Base-by-base conservation (phyloP, 73 alveolate genomes). In the Paraurostyla sp. region DNA sequence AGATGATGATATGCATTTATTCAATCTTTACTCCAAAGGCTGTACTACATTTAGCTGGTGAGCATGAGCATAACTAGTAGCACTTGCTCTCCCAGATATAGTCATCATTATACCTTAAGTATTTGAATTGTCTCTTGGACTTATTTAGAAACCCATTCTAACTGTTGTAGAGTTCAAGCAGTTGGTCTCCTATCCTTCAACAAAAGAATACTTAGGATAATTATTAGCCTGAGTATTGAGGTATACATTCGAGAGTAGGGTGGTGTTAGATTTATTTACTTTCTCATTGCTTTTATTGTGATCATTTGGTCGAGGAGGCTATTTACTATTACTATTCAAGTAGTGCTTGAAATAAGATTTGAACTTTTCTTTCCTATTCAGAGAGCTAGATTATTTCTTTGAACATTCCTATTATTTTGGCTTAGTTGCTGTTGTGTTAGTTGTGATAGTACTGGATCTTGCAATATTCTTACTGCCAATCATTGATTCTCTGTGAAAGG, bases 331-430 rank as follows among this genome's bases (percentile, higher is more conserved):
- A 30, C 82, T 65, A 38, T 65, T 65, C 18, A 65, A 36, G 23
- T 65, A 65, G 38, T 65, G 82, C 58, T 65, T 65, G 42, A 65
- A 65, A 38, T 65, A 65, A 33, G 82, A 65, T 40, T 65, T 65
- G 41, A 65, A 65, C 23, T 65, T 65, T 18, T 65, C 82, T 22
- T 65, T 65, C 41, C 38, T 32, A 40, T 65, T 65, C 33, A 11
- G 7, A 1, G 82, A 59, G 32, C 51, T 27, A 7, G 43, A 3
- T 30, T 59, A 11, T n/a, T 59, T n/a, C n/a, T n/a, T n/a, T n/a
- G n/a, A n/a, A n/a, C n/a, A 4, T 11, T 27, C 11, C 9, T 25
- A 27, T 11, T 7, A 15, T 32, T 60, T 60, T 6, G 42, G 58
- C 1, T 40, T 40, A 35, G 82, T 16, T 16, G 40, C 3, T 38